Evolutionary conservation across 2,329 filamentous ascomycete species (phyloP).

Genomic region (Pseudogymnoascus sp.): DNA sequence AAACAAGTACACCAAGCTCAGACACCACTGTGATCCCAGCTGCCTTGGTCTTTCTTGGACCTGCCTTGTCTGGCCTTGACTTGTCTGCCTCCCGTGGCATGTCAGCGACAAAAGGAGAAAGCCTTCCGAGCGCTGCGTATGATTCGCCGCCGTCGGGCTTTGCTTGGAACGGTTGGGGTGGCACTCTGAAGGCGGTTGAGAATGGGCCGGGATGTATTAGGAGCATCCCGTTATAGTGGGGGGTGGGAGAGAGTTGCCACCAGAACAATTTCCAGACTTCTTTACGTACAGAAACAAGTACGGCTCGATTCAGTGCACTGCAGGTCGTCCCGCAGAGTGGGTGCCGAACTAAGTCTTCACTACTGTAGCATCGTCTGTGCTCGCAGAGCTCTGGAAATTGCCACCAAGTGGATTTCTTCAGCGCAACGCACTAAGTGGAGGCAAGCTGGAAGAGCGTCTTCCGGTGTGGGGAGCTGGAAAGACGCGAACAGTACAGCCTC

Average conservation of each 20-base stretch:
- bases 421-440: neutral
- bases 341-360: too few relatives aligned
- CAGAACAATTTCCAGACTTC: neutral
- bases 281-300: neutral
- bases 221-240: neutral
- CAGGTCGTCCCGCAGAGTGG: neutral
- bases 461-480: slow-evolving; percentile 1
- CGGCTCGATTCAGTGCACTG: too few relatives aligned
- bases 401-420: neutral
- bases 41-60: neutral
- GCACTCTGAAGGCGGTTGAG: neutral
- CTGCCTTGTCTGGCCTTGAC: neutral
- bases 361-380: neutral
- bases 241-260: neutral
- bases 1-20: slow-evolving; percentile 6
- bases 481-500: neutral
- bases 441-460: neutral
- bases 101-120: neutral
- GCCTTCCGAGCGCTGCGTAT: neutral
- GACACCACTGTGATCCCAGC: neutral
- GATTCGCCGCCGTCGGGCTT: neutral
- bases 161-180: neutral
- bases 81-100: neutral
- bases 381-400: neutral
- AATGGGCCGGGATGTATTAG: neutral